A percentile compares a stretch with the other conserved stretches of the same genome.
These are phyloP conservation scores for Lepidium aucheri DNA, from an alignment of 345 rosid species.

Conservation along the genomic window DNA sequence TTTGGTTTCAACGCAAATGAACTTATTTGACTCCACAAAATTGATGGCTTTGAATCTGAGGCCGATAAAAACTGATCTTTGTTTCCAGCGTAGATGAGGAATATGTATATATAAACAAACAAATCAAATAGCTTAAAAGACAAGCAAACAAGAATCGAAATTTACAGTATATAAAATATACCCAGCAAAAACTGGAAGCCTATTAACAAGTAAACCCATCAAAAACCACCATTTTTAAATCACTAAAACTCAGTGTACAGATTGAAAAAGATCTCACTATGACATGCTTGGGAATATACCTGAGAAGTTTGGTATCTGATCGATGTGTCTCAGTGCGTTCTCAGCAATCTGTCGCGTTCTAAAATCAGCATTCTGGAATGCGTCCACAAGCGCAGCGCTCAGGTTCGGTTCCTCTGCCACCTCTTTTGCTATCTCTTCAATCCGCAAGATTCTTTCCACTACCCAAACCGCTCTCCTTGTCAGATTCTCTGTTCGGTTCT, in stretches of 20 bases:
- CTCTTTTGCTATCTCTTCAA: slow-evolving; percentile 64
- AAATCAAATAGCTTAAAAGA: slow-evolving; percentile 22
- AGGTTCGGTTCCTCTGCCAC: slow-evolving; percentile 64
- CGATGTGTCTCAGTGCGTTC: slow-evolving; percentile 78
- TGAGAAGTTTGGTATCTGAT: slow-evolving; percentile 88
- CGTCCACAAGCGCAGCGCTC: slow-evolving; percentile 81
- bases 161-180: slow-evolving; percentile 29
- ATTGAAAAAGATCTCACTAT: slow-evolving; percentile 15
- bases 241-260: slow-evolving; percentile 10
- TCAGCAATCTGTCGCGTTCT: slow-evolving; percentile 82
- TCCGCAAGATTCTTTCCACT: slow-evolving; percentile 73
- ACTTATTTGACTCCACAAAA: background rate
- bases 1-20: background rate
- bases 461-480: slow-evolving; percentile 73
- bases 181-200: slow-evolving; percentile 14
- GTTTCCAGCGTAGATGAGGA: too few relatives aligned
- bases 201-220: slow-evolving; percentile 10
- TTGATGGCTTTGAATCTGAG: background rate
- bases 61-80: too few relatives aligned
- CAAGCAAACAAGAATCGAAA: slow-evolving; percentile 20
- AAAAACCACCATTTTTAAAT: slow-evolving; percentile 10
- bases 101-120: slow-evolving; percentile 12
- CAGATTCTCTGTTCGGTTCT: slow-evolving; percentile 47
- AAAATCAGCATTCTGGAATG: slow-evolving; percentile 86
- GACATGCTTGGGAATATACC: slow-evolving; percentile 64